Evolutionary conservation across 495 filamentous ascomycete species (phyloP).

Genomic region (Xylaria cubensis): DNA sequence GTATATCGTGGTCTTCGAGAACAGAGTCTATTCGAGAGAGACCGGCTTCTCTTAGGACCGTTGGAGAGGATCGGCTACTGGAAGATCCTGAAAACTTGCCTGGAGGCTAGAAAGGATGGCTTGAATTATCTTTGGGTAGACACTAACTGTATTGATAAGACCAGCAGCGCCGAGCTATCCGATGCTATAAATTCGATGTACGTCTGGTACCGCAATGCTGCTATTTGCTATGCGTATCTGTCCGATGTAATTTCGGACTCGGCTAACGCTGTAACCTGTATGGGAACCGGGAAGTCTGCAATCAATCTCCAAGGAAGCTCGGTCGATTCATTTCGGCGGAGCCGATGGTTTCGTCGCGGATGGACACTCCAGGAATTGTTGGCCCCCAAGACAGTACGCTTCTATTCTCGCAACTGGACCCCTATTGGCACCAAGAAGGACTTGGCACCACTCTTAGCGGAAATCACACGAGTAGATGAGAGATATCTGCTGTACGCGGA

Average conservation of each 20-base stretch:
- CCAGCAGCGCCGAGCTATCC: conserved; percentile 19
- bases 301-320: background rate
- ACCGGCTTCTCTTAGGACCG: background rate
- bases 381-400: conserved; percentile 16
- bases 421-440: conserved; percentile 24
- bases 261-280: background rate
- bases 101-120: conserved; percentile 21
- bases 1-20: background rate
- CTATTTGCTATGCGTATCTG: conserved; percentile 45
- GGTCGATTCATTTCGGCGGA: conserved; percentile 22
- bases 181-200: conserved; percentile 29
- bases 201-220: conserved; percentile 39
- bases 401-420: conserved; percentile 26
- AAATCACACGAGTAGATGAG: conserved; percentile 25
- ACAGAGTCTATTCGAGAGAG: background rate
- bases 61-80: conserved; percentile 16
- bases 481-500: conserved; percentile 17
- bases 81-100: conserved; percentile 29
- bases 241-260: conserved; percentile 5
- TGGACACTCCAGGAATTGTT: conserved; percentile 49
- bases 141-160: conserved; percentile 36
- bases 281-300: background rate
- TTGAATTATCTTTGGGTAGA: conserved; percentile 28
- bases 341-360: conserved; percentile 43
- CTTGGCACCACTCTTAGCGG: conserved; percentile 11